These are phyloP conservation scores for Neurospora cerealis DNA, from an alignment of 495 filamentous ascomycete genomes.

Conservation along the genomic window DNA sequence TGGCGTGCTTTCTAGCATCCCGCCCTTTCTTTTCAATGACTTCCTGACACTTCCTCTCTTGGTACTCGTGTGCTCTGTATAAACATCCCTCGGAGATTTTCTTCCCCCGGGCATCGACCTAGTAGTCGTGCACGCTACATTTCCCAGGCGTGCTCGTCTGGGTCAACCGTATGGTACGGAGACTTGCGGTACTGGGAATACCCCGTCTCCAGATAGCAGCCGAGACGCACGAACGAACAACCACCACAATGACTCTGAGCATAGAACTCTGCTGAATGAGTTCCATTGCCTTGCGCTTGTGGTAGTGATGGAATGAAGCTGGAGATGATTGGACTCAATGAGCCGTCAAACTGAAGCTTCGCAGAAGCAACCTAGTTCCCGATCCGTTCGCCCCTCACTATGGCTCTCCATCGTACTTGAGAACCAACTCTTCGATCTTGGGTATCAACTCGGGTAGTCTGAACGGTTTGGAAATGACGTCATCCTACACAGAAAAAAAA, in stretches of 20 bases:
- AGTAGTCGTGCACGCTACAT: neutral
- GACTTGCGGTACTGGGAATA: neutral
- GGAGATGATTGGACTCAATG: neutral
- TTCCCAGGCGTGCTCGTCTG: neutral
- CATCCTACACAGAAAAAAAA: conserved; percentile 45
- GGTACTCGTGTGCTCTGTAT: neutral
- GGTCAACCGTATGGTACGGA: neutral
- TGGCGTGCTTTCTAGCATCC: neutral
- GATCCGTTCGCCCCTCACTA: neutral
- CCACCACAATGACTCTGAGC: neutral
- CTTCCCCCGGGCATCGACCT: neutral
- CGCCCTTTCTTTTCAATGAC: neutral
- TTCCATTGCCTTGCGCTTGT: neutral
- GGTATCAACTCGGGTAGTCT: conserved; percentile 58
- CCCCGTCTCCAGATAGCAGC: neutral
- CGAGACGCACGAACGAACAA: neutral
- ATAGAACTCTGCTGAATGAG: neutral
- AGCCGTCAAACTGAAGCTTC: neutral
- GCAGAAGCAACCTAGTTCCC: neutral
- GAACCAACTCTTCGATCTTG: conserved; percentile 50
- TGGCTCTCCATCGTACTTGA: conserved; percentile 9
- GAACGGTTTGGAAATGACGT: conserved; percentile 75
- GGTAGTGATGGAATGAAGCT: neutral
- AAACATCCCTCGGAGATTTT: neutral
- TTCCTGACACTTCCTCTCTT: neutral